A percentile compares a stretch with the other conserved stretches of the same genome.
These are phyloP conservation scores for Cucurbita maxima DNA, from an alignment of 306 rosid genomes.

Conservation along the genomic window DNA sequence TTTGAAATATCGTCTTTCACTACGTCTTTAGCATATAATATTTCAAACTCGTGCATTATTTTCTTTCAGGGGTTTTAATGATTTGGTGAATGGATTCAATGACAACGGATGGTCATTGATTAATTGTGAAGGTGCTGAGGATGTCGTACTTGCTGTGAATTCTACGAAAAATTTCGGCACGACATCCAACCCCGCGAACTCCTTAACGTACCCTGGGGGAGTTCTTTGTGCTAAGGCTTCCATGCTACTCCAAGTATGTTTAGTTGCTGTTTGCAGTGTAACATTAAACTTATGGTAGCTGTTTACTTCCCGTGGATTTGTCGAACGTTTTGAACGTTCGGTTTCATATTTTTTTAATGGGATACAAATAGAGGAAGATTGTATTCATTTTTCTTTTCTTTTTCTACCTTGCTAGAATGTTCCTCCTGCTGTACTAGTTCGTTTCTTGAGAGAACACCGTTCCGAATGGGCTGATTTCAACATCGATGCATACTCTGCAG, in stretches of 20 bases:
- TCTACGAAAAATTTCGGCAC: slow-evolving; percentile 57
- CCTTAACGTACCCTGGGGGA: slow-evolving; percentile 73
- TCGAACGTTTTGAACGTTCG: neutral
- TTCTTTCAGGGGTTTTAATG: slow-evolving; percentile 71
- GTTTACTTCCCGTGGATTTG: neutral
- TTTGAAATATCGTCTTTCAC: neutral
- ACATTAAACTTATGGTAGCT: neutral
- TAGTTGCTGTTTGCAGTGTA: neutral
- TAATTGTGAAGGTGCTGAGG: slow-evolving; percentile 79
- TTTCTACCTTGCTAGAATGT: slow-evolving; percentile 46
- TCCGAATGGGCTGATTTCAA: slow-evolving; percentile 99
- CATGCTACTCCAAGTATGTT: slow-evolving; percentile 85
- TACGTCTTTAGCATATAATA: neutral
- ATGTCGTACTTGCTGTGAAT: slow-evolving; percentile 68
- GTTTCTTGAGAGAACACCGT: slow-evolving; percentile 91
- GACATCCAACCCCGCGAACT: slow-evolving; percentile 48
- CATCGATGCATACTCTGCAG: slow-evolving; percentile 79
- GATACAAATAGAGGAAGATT: neutral
- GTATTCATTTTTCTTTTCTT: neutral
- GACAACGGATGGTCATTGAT: slow-evolving; percentile 90
- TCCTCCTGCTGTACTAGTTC: slow-evolving; percentile 84
- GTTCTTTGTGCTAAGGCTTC: slow-evolving; percentile 95
- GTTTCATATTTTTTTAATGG: neutral
- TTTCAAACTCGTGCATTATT: neutral
- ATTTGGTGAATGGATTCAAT: slow-evolving; percentile 90